Evolutionary conservation across 768 basidiomycete species (phyloP).

Genomic region (Calocybe cyanea): DNA sequence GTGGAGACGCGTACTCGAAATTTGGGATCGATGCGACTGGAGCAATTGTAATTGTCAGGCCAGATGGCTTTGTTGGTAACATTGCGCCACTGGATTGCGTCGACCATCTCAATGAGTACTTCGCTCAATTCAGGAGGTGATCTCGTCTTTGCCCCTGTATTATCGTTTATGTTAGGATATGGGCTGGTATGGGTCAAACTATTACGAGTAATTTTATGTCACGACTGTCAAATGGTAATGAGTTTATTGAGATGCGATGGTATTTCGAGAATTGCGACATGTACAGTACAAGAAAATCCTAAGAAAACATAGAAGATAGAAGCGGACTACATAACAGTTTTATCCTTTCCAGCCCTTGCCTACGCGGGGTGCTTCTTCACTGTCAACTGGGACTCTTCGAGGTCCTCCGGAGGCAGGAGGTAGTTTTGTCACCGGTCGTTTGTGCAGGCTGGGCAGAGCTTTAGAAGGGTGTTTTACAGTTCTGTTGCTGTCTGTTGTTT

Average conservation of each 20-base stretch:
- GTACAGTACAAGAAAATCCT: no score
- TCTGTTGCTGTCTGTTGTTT: slow-evolving; percentile 14
- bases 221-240: no score
- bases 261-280: no score
- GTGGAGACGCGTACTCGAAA: slow-evolving; percentile 52
- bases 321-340: background rate
- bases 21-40: slow-evolving; percentile 50
- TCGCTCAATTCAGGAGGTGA: slow-evolving; percentile 38
- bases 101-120: slow-evolving; percentile 40
- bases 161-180: no score
- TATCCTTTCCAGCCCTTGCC: slow-evolving; percentile 48
- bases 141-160: background rate
- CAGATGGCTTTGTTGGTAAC: slow-evolving; percentile 64
- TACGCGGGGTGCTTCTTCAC: slow-evolving; percentile 54
- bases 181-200: no score
- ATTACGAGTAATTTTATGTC: no score
- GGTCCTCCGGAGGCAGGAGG: slow-evolving; percentile 43
- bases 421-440: slow-evolving; percentile 25
- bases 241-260: no score
- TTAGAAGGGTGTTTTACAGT: slow-evolving; percentile 16
- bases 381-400: slow-evolving; percentile 64
- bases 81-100: slow-evolving; percentile 47
- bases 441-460: slow-evolving; percentile 13
- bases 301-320: no score
- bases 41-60: slow-evolving; percentile 53